Base-by-base conservation (phyloP, 805 yeast species). In the Candida sphagnicola region DNA sequence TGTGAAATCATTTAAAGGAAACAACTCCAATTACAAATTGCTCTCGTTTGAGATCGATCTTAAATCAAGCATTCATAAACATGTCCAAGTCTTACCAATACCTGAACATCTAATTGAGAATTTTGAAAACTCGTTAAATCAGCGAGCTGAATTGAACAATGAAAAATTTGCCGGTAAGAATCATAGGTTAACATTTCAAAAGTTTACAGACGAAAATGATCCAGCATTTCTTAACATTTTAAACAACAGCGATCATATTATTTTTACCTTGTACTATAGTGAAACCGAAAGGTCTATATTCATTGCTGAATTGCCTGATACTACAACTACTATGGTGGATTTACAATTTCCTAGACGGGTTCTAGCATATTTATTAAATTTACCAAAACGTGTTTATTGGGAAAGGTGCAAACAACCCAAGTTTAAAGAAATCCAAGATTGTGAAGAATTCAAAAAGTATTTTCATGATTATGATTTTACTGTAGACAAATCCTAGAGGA, bases 331-430 rank as follows among this genome's bases (percentile, higher is more conserved):
- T 10, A 31, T 31, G 35, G 61, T 88, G 6, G 96, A 90, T 56
- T 59, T 87, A 11, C 95, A 86, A 48, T 85, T 90, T 50, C 95
- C 95, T 1, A 69, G 97, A 55, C 72, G 88, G 50, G 89, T 85
- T 1, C 50, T 86, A 19, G 90, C 96, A 0, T 69, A 70, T 44
- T 59, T 82, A 2, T 53, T 89, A 35, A 77, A 71, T 31, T 64
- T 75, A 12, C 81, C 83, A 2, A 80, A 78, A 37, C 67, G 89
- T 45, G 57, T 75, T 0, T 79, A 78, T 41, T 89, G 96, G 97
- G 82, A 82, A 40, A 75, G 77, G 37, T 88, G 96, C 51, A 61
- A 65, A 34, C 95, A 88, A 56, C 61, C 82, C 0, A 63, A 62
- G 31, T 62, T 63, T n/a, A 76, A 78, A 47, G 96, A 90, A 52